phyloP scores from a whole-genome alignment of 306 rosid species.

The Citrullus mucosospermus region DNA sequence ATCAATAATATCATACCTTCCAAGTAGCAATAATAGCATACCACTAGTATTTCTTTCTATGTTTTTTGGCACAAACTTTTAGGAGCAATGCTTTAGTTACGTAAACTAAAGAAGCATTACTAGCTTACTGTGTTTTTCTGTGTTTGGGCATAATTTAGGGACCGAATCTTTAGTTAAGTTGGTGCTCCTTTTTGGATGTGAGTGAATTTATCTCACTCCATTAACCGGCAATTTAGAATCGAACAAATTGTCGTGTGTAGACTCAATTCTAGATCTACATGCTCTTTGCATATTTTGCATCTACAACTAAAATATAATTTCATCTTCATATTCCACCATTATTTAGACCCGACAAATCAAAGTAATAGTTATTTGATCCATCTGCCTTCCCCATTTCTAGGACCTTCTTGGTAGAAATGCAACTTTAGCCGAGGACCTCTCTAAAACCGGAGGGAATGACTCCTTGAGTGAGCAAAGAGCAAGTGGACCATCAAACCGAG shows the following conservation, averaged over 20 bases:
- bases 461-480: slow-evolving; percentile 42
- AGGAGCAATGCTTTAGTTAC: neutral
- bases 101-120: neutral
- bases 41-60: neutral
- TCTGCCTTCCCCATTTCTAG: slow-evolving; percentile 19
- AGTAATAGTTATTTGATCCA: neutral
- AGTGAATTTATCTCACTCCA: neutral
- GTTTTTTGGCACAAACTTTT: neutral
- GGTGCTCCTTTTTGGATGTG: neutral
- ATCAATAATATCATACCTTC: neutral
- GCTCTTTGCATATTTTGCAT: neutral
- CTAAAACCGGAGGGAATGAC: slow-evolving; percentile 39
- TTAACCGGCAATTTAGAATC: neutral
- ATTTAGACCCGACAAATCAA: neutral
- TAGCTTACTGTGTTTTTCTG: neutral
- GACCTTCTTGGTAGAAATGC: slow-evolving; percentile 75
- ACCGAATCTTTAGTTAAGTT: neutral
- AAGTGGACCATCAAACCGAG: slow-evolving; percentile 47
- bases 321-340: neutral
- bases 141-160: neutral
- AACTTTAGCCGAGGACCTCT: slow-evolving; percentile 66
- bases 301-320: neutral
- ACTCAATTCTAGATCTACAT: neutral
- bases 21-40: neutral
- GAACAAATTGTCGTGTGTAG: neutral